Base-by-base conservation (phyloP, 2,329 filamentous ascomycete genomes). In the Nemania bipapillata region DNA sequence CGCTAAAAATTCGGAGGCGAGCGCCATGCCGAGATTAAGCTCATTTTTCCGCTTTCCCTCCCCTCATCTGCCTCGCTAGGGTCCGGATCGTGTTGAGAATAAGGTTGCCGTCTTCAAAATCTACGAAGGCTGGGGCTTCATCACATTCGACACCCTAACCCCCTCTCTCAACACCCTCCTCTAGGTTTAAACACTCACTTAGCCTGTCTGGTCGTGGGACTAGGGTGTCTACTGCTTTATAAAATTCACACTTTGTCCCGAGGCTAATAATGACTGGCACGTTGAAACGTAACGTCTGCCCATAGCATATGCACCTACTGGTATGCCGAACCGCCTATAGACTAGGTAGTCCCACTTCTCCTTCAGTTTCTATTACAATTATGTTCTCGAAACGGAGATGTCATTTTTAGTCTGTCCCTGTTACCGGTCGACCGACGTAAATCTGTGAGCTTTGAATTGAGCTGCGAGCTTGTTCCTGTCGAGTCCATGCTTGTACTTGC, bases 291-390 rank as follows among this genome's bases (percentile, higher is more conserved):
- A 40, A 42, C 45, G 22, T 42, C 32, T 30, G 5, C 24, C 22
- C 50, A 35, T 47, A 61, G 15, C 26, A 37, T 32, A 56, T 17
- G 22, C 45, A 57, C 22, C 37, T 63, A 53, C 47, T 32, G n/a
- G 40, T 59, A 55, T 68, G 32, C 60, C 28, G n/a, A 63, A 40
- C 12, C 42, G 37, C 40, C 32, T 50, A 12, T 62, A 55, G 50
- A 32, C 24, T 5, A 32, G 30, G 30, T 32, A 63, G 59, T 58
- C 65, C 65, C 65, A 68, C 65, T 30, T 58, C 53, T 45, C 47
- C 53, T 58, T 59, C 28, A 28, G 40, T 67, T 63, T 63, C 53
- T 26, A 40, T 63, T 59, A 59, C 54, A 47, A 63, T 63, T 63
- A 35, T 32, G 15, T 42, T 68, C 37, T 68, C 24, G 30, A 55